A percentile compares a stretch with the other conserved stretches of the same genome.
phyloP scores from a whole-genome alignment of 2,329 filamentous ascomycete genomes.

The Colletotrichum aenigma region DNA sequence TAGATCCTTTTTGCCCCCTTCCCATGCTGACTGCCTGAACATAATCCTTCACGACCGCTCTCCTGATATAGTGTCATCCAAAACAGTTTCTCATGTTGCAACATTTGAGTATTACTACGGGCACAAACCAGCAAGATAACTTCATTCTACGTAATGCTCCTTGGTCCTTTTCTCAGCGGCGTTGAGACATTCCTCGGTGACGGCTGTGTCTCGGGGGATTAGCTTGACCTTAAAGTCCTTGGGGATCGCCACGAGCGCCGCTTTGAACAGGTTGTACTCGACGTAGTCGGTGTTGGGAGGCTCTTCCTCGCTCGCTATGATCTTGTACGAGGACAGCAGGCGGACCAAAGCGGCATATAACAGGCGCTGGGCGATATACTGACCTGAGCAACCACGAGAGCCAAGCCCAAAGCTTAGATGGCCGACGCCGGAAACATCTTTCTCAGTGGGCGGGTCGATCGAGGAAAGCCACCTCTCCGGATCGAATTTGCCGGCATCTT shows the following conservation, averaged over 20 bases:
- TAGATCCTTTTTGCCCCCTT: neutral
- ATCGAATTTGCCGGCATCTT: neutral
- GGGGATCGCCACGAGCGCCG: slow-evolving; percentile 64
- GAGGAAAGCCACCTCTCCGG: neutral
- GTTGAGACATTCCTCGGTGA: neutral
- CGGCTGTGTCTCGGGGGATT: slow-evolving; percentile 22
- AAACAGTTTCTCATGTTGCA: neutral
- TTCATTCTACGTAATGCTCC: neutral
- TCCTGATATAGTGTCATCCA: neutral
- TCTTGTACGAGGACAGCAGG: neutral
- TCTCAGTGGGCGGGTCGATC: neutral
- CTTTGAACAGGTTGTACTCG: slow-evolving; percentile 61
- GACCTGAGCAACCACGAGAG: neutral
- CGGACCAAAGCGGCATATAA: neutral
- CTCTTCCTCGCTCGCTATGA: neutral
- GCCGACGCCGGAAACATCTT: neutral
- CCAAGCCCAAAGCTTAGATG: neutral
- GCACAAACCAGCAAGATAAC: neutral
- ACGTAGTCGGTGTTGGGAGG: slow-evolving; percentile 56
- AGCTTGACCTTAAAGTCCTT: slow-evolving; percentile 67
- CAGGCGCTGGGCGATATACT: neutral
- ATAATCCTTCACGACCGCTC: neutral
- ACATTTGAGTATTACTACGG: neutral
- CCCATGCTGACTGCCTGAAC: neutral
- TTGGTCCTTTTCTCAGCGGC: neutral